These are phyloP conservation scores for Waltergamsia citrina DNA, from an alignment of 2,329 filamentous ascomycete genomes.

Conservation along the genomic window DNA sequence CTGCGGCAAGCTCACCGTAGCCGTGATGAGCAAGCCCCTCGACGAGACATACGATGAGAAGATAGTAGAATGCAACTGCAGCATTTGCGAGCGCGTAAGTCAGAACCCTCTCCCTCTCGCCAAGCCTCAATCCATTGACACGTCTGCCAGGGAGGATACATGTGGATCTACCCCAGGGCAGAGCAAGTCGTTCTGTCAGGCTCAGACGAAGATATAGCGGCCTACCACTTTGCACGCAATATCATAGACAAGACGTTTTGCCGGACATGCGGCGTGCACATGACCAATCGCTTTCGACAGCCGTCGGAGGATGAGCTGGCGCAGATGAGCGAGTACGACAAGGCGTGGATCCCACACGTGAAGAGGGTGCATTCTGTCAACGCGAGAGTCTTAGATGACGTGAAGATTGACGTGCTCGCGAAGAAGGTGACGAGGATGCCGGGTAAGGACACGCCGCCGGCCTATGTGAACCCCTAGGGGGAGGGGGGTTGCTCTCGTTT, in stretches of 20 bases:
- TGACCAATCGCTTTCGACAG: conserved; percentile 21
- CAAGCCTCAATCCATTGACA: neutral
- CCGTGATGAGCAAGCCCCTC: conserved; percentile 30
- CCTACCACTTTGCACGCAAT: conserved; percentile 23
- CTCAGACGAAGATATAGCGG: conserved; percentile 23
- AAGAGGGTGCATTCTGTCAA: conserved; percentile 22
- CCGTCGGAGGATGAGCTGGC: conserved; percentile 25
- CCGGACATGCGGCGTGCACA: conserved; percentile 33
- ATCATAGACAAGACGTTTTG: conserved; percentile 35
- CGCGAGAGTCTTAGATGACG: conserved; percentile 24
- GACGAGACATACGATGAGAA: conserved; percentile 21
- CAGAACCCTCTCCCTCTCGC: neutral
- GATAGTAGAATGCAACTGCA: conserved; percentile 38
- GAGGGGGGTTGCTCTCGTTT: too few relatives aligned
- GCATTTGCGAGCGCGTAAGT: conserved; percentile 33
- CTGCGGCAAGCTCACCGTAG: conserved; percentile 37
- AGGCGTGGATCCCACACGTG: conserved; percentile 8
- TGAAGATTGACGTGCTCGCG: conserved; percentile 20
- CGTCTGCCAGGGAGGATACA: conserved; percentile 24
- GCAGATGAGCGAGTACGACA: conserved; percentile 16
- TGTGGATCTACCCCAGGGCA: conserved; percentile 33
- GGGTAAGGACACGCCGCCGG: conserved; percentile 15
- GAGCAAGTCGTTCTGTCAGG: conserved; percentile 30
- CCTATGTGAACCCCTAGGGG: conserved; percentile 35
- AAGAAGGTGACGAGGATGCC: conserved; percentile 12